Evolutionary conservation across 192 early-diverging fungal genomes (phyloP).

Genomic region (Backusella mclennaniae): DNA sequence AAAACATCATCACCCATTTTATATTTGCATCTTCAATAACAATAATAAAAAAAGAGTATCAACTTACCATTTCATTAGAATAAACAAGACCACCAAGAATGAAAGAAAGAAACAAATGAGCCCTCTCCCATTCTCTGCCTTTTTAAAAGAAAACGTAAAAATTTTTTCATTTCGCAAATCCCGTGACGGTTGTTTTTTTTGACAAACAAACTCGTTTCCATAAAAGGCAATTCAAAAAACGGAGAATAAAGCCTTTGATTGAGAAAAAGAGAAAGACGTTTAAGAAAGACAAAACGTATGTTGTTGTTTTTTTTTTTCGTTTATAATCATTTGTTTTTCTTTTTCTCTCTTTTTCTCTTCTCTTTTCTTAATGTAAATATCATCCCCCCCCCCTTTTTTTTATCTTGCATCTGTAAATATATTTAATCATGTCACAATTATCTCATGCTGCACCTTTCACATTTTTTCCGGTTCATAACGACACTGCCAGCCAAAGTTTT

Average conservation of each 20-base stretch:
- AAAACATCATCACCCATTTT: conserved; percentile 12
- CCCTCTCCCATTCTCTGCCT: neutral
- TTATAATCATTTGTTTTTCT: neutral
- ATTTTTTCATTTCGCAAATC: neutral
- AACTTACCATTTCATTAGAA: neutral
- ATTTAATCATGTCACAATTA: neutral
- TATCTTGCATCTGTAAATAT: neutral
- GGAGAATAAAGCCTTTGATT: neutral
- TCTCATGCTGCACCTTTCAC: neutral
- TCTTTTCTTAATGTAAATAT: neutral
- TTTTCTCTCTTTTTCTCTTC: neutral
- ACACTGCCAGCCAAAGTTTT: neutral
- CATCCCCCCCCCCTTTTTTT: neutral
- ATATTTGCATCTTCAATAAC: neutral
- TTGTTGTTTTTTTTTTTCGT: neutral
- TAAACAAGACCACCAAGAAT: neutral
- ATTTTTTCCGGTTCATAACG: neutral
- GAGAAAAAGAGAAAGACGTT: neutral
- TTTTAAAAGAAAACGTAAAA: neutral
- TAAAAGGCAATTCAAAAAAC: neutral
- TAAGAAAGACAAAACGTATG: neutral
- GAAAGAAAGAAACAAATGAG: neutral
- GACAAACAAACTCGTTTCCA: neutral
- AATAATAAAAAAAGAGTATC: neutral
- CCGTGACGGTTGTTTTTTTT: neutral